A percentile compares a stretch with the other conserved stretches of the same genome.
Evolutionary conservation across 2,329 filamentous ascomycete species (phyloP).

Genomic region (Calonectria fujianensis): DNA sequence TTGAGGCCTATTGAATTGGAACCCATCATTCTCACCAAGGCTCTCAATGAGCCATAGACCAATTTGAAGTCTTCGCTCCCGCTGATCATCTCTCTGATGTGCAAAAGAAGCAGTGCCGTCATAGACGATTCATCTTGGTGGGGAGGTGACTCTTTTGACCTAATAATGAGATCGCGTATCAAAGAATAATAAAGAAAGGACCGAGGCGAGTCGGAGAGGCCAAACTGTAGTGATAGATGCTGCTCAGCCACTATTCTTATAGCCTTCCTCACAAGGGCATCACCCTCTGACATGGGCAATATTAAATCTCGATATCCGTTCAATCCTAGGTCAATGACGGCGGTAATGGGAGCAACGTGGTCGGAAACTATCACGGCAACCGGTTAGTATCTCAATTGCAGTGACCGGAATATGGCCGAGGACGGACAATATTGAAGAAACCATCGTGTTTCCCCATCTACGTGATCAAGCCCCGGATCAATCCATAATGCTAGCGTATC

Average conservation of each 20-base stretch:
- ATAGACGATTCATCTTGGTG: slow-evolving; percentile 28
- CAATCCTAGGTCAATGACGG: slow-evolving; percentile 39
- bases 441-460: slow-evolving; percentile 32
- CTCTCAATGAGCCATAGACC: slow-evolving; percentile 32
- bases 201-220: background rate
- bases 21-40: slow-evolving; percentile 20
- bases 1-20: background rate
- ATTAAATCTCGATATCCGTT: slow-evolving; percentile 42
- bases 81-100: slow-evolving; percentile 37
- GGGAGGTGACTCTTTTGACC: slow-evolving; percentile 21
- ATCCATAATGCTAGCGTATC: background rate
- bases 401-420: background rate
- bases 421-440: slow-evolving; percentile 38
- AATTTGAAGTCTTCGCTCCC: slow-evolving; percentile 38
- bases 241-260: slow-evolving; percentile 31
- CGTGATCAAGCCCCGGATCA: slow-evolving; percentile 33
- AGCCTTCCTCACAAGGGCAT: slow-evolving; percentile 26
- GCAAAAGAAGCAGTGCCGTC: slow-evolving; percentile 33
- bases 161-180: slow-evolving; percentile 24
- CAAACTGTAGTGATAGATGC: slow-evolving; percentile 21
- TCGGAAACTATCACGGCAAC: slow-evolving; percentile 22
- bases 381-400: background rate
- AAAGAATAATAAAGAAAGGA: slow-evolving; percentile 18
- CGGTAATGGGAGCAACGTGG: slow-evolving; percentile 33
- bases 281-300: slow-evolving; percentile 29